Base-by-base conservation (phyloP, 192 early-diverging fungal genomes). In the Lunasporangiospora selenospora region DNA sequence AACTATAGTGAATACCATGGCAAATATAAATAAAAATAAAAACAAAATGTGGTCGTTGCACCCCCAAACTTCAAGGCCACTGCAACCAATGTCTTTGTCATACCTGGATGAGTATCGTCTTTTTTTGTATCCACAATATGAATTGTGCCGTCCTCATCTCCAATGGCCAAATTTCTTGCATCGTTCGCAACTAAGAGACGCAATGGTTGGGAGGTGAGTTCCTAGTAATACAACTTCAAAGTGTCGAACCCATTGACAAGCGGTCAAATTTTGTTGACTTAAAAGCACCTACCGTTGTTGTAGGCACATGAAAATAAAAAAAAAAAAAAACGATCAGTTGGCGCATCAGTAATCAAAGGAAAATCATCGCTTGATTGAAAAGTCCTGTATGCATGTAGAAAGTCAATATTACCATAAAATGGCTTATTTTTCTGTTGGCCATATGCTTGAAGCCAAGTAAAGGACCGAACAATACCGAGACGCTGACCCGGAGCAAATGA, bases 81-180 rank as follows among this genome's bases (percentile, higher is more conserved):
- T n/a, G 19, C n/a, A 56, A 18, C 29, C 34, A 34, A 15, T 39
- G n/a, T 23, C 16, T 21, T 29, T 36, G 36, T 10, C n/a, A 24
- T 71, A 56, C 53, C 67, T 31, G 67, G 67, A n/a, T 71, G 67
- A 18, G 57, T n/a, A 26, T 76, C 76, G 34, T 79, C 78, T 27
- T 63, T 65, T 24, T 70, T 66, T 0, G 90, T 87, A 47, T 89
- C 77, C 9, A 92, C 67, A 32, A 92, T 58, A 44, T 77, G 64
- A 10, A 92, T 65, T 18, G 67, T 76, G 12, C 90, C 90, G 12
- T 83, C 84, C 53, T 92, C 90, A 52, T 88, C 86, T 4, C 84
- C 86, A 4, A 91, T 79, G 6, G 90, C 89, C 34, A 92, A 62
- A 38, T 81, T 76, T 37, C 82, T 70, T 4, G 86, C 88, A 16